These are phyloP conservation scores for Globisporangium emineosum DNA, from an alignment of 352 stramenopile species.

Conservation along the genomic window DNA sequence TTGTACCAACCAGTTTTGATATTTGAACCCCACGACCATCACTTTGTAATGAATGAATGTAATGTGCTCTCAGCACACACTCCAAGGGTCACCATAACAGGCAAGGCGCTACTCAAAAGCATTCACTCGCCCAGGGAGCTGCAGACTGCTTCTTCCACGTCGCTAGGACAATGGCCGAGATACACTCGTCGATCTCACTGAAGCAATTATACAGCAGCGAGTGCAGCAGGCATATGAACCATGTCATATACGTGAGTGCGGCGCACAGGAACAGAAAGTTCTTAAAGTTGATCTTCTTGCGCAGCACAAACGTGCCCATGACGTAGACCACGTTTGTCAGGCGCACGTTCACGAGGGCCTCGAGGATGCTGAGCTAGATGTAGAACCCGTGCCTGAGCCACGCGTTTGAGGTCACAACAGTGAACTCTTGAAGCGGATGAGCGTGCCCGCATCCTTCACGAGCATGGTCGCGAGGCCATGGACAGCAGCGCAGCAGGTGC, in stretches of 20 bases:
- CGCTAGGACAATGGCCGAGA: background rate
- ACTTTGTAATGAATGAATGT: slow-evolving; percentile 3
- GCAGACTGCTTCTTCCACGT: background rate
- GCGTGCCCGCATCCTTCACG: background rate
- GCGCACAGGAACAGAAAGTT: slow-evolving; percentile 21
- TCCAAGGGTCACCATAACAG: background rate
- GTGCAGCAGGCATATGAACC: slow-evolving; percentile 13
- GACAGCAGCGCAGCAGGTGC: background rate
- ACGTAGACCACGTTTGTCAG: slow-evolving; percentile 15
- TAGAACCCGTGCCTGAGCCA: slow-evolving; percentile 20
- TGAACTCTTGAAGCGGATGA: slow-evolving; percentile 15
- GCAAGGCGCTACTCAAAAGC: slow-evolving; percentile 3
- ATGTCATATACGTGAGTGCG: slow-evolving; percentile 15
- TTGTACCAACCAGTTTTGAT: slow-evolving; percentile 3
- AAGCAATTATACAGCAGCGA: slow-evolving; percentile 1
- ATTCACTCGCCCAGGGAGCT: background rate
- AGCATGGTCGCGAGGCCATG: slow-evolving; percentile 9
- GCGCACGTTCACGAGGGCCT: slow-evolving; percentile 15
- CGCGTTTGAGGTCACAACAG: slow-evolving; percentile 7
- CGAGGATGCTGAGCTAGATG: slow-evolving; percentile 14
- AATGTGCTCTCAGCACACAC: slow-evolving; percentile 1
- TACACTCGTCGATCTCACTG: slow-evolving; percentile 1
- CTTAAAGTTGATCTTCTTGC: slow-evolving; percentile 9
- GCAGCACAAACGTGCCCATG: slow-evolving; percentile 18
- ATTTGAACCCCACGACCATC: slow-evolving; percentile 1